phyloP scores from a whole-genome alignment of 192 early-diverging fungal species.

The Geosiphon pyriformis region DNA sequence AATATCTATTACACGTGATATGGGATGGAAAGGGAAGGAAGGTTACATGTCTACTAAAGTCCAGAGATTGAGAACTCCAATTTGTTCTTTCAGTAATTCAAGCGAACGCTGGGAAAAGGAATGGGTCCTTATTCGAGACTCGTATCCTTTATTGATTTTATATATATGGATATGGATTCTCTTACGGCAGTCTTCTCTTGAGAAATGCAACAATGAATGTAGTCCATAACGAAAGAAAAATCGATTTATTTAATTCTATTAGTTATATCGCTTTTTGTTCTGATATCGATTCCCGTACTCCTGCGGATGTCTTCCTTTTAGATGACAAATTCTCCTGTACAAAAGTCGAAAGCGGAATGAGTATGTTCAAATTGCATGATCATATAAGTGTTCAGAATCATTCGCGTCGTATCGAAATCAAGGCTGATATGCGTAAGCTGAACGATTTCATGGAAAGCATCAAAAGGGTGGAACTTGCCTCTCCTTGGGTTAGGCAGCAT shows the following conservation, averaged over 20 bases:
- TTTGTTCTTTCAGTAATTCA: conserved; percentile 29
- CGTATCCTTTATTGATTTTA: conserved; percentile 28
- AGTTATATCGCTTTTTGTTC: conserved; percentile 51
- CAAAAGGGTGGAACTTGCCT: conserved; percentile 46
- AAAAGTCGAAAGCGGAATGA: conserved; percentile 21
- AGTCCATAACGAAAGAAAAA: too few species aligned
- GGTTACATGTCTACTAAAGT: conserved; percentile 63
- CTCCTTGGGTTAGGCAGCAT: conserved; percentile 60
- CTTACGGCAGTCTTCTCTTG: too few species aligned
- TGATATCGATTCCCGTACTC: conserved; percentile 34
- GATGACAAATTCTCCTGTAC: conserved; percentile 39
- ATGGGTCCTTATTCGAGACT: conserved; percentile 75
- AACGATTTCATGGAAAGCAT: conserved; percentile 67
- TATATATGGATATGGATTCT: too few species aligned
- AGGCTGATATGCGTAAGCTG: conserved; percentile 58
- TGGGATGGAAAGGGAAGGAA: conserved; percentile 84
- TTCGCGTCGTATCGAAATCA: conserved; percentile 61
- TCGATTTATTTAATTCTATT: conserved; percentile 1
- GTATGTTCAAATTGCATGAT: conserved; percentile 44
- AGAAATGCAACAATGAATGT: too few species aligned
- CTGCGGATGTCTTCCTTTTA: conserved; percentile 47
- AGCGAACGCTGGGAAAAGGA: conserved; percentile 50
- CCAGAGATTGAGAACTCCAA: conserved; percentile 44
- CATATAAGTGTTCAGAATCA: conserved; percentile 57
- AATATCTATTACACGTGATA: conserved; percentile 66